Evolutionary conservation across 2,329 filamentous ascomycete genomes (phyloP), one percentile per base, ranked within the genome.

Genomic region (Aspergillus arachidicola): DNA sequence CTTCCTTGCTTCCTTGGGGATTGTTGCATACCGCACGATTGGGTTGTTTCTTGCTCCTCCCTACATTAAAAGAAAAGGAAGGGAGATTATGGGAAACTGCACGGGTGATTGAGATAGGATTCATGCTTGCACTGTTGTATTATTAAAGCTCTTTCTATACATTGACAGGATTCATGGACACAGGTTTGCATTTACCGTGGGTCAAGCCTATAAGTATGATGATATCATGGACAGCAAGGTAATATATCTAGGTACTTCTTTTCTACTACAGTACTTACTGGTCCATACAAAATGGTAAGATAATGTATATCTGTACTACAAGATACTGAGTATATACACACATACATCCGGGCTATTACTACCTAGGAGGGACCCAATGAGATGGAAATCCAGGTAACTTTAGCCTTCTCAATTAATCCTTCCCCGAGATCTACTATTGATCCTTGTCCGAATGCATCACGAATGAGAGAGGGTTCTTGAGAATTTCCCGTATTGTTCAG

Each of bases 401-500:
- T 14, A 41, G 51, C n/a, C 38, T 38, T 54, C 32, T 36, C 36
- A 21, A 23, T 21, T 54, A 21, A 23, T 21, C 9, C 12, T 55
- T 38, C 21, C 21, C n/a, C 51, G 32, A 55, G 51, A 55, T 55
- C 51, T 38, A 34, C n/a, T 32, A 55, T 23, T 14, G 21, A 55
- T 36, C 34, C 51, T 55, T 55, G 51, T 55, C 21, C 14, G 32
- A 26, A 23, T 12, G 30, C 51, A 36, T 28, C 51, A 6, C 32
- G 16, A 55, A 55, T 55, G 12, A 55, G 30, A 55, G 21, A 38
- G 32, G 51, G 48, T 7, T n/a, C 28, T 34, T 51, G 28, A 41
- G 21, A 14, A 55, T 41, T 38, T 55, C 51, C 30, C 14, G 51
- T 36, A 62, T 56, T 14, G 30, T 41, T 60, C 53, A 58, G 23